A percentile compares a stretch with the other conserved stretches of the same genome.
Conservation (phyloP, 2,329 filamentous ascomycete genomes). For the Venturia effusa region DNA sequence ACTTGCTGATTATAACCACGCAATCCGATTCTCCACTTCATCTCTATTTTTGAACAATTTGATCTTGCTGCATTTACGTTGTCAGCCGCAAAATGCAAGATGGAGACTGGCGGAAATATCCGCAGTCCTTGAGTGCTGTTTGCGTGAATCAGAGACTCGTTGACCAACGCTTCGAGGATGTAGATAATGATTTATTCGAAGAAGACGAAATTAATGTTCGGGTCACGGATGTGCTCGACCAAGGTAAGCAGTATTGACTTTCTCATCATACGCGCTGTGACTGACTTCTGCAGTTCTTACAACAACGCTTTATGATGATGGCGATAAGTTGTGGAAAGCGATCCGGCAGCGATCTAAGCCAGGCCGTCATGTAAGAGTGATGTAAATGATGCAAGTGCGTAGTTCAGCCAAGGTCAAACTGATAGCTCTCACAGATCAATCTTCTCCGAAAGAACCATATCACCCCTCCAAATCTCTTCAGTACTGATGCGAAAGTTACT, state of each 20-base stretch:
- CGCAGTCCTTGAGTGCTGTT: neutral
- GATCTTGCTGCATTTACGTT: too few species aligned
- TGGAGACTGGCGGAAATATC: neutral
- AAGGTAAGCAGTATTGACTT: neutral
- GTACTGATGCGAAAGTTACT: neutral
- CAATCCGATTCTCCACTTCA: too few species aligned
- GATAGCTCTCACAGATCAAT: neutral
- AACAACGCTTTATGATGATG: neutral
- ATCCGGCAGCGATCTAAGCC: neutral
- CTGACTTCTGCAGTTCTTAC: neutral
- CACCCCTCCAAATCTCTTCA: neutral
- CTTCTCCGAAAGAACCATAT: neutral
- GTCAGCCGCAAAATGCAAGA: neutral
- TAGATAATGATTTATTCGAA: neutral
- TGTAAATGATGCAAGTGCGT: neutral
- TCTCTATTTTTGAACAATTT: neutral
- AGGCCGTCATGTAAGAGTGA: neutral
- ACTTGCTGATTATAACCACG: too few species aligned
- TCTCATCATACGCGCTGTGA: neutral
- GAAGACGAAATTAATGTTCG: neutral
- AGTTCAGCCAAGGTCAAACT: neutral
- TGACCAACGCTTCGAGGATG: neutral
- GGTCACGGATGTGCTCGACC: neutral
- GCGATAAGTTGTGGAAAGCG: neutral
- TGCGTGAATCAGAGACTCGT: neutral